phyloP scores from a whole-genome alignment of 305 asterid genomes.

The Petunia hybrid region DNA sequence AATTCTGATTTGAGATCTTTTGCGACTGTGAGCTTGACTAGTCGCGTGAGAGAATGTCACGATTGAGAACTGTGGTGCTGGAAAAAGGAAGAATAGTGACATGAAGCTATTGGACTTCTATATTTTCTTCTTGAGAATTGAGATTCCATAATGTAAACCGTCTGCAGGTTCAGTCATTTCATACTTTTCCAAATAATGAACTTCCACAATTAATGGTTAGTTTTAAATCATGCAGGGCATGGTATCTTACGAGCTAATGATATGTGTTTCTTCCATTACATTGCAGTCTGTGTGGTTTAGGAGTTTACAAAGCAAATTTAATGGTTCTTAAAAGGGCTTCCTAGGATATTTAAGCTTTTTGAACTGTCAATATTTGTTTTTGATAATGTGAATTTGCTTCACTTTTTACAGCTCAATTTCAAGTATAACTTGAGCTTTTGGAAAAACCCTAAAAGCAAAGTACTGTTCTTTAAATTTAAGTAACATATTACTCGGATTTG shows the following conservation, averaged over 20 bases:
- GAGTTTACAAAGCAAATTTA: not conserved
- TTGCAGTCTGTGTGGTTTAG: not conserved
- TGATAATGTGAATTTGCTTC: not conserved
- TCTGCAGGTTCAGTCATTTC: not conserved
- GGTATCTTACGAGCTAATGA: not conserved
- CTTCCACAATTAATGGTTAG: not conserved
- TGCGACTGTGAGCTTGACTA: not conserved
- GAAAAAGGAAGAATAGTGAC: slow-evolving; percentile 2
- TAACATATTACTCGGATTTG: not conserved
- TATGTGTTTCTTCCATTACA: not conserved
- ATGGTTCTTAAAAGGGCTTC: not conserved
- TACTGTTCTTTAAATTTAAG: not conserved
- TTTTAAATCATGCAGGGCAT: not conserved
- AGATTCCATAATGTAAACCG: not conserved
- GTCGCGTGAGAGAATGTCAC: not conserved
- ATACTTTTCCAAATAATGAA: not conserved
- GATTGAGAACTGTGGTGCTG: not conserved
- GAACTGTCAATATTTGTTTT: slow-evolving; percentile 7
- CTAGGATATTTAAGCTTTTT: not conserved
- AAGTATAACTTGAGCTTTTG: not conserved
- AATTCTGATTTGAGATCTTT: not conserved
- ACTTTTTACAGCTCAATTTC: not conserved
- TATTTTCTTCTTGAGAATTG: not conserved
- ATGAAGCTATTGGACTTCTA: not conserved
- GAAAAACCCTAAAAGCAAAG: not conserved